Conservation (phyloP, 345 rosid species). For the Toxicodendron radicans region DNA sequence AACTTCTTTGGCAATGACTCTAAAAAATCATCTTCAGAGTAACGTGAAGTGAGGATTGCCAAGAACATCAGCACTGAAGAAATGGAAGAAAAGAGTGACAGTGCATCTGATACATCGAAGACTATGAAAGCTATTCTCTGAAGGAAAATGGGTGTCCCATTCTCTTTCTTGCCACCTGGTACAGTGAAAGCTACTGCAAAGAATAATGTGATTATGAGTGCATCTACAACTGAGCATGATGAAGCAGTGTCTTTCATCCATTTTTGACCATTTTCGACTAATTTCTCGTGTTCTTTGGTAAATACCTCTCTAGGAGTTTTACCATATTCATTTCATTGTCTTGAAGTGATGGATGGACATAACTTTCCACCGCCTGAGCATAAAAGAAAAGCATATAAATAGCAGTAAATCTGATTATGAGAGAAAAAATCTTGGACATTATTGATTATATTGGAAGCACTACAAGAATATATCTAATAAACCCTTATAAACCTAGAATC, state of each 20-base stretch:
- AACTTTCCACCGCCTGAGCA: not conserved
- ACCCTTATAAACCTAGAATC: no score
- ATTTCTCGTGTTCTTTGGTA: not conserved
- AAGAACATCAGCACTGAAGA: no score
- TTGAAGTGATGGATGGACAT: not conserved
- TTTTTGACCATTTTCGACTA: not conserved
- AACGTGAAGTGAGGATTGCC: not conserved
- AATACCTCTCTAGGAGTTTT: constrained; percentile 1
- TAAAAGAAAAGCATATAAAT: no score
- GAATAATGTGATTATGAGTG: not conserved
- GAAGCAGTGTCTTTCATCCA: not conserved
- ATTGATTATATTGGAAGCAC: no score
- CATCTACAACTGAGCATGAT: constrained; percentile 1
- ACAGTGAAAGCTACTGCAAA: not conserved
- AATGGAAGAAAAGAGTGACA: no score
- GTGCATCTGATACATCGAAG: not conserved
- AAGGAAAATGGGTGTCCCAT: not conserved
- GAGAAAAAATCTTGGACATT: no score
- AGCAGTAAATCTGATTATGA: no score
- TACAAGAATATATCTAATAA: not conserved
- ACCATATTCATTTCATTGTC: not conserved
- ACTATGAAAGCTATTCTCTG: not conserved
- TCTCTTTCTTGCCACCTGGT: not conserved
- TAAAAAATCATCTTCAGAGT: not conserved
- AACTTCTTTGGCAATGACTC: no score